Conservation (phyloP, 2,329 filamentous ascomycete genomes). For the Reticulascus tulasneorum region DNA sequence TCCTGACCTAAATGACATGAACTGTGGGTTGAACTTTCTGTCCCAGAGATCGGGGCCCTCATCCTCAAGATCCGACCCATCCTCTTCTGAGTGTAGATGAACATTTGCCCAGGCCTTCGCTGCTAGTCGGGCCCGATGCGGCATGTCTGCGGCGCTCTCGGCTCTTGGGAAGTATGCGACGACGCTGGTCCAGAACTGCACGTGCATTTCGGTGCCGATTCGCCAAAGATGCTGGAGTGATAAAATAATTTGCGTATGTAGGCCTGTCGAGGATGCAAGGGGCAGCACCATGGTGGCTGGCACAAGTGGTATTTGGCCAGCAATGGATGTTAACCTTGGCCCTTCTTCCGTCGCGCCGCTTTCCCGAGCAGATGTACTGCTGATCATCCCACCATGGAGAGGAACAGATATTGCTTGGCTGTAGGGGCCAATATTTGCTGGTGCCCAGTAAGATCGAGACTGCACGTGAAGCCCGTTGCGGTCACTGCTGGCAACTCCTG, state of each 20-base stretch:
- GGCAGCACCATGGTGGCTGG: constrained; percentile 72
- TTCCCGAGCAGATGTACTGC: constrained; percentile 1
- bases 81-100: constrained; percentile 30
- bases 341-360: constrained; percentile 10
- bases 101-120: constrained; percentile 40
- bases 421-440: constrained; percentile 95
- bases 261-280: constrained; percentile 28
- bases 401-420: constrained; percentile 73
- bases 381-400: too few relatives aligned
- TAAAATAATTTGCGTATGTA: constrained; percentile 60
- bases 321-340: constrained; percentile 57
- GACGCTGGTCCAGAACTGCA: constrained; percentile 70
- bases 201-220: constrained; percentile 67
- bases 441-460: constrained; percentile 92
- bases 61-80: constrained; percentile 44
- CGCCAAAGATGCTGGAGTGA: constrained; percentile 88
- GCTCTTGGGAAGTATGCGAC: constrained; percentile 66
- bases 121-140: constrained; percentile 36
- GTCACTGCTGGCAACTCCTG: constrained; percentile 18
- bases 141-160: constrained; percentile 21
- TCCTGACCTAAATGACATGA: constrained; percentile 34
- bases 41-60: constrained; percentile 66
- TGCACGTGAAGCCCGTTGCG: constrained; percentile 80
- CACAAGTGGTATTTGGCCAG: constrained; percentile 87
- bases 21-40: constrained; percentile 52